Evolutionary conservation across 73 alveolate species (phyloP), one percentile per base, ranked within the genome.

Genomic region (Symbiodinium natans): DNA sequence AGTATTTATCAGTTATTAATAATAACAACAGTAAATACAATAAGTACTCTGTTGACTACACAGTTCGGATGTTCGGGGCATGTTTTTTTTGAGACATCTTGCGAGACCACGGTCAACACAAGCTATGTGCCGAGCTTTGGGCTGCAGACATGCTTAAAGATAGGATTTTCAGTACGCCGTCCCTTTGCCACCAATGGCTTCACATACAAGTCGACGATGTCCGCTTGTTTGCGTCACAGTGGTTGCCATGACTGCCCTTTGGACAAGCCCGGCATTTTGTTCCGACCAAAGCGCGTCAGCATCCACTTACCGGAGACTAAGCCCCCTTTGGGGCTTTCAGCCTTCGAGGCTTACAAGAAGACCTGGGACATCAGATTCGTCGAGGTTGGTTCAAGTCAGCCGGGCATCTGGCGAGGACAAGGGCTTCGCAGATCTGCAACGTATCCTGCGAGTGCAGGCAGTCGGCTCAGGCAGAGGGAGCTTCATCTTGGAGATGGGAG

Each of bases 381-480:
- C 39, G 77, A 6, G 80, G 27, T 63, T 7, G 38, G 39, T 63
- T 63, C 80, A 3, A 29, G 80, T 10, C 68, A 15, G 19, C 56
- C 56, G 56, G 36, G 89, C 94, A 27, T 54, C 94, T 56, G 68
- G 71, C 27, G 97, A 68, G 1, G 89, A 68, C 31, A 90, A 90
- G 46, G 97, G 97, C 97, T 90, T 90, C 31, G 80, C 87, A 41
- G 97, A 41, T 52, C 75, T 90, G 89, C 41, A 71, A 17, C 23
- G 48, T 43, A 68, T 59, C 77, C 89, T 90, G 86, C 38, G 46
- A 27, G 41, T 90, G 87, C 83, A 90, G 80, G 97, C 97, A 17
- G 89, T 90, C 23, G 97, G 97, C 77, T 13, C 27, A 27, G 97
- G 97, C 52, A 90, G 97, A 42, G 97, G 97, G 89, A 90, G 97